Evolutionary conservation across 306 rosid species (phyloP).

Genomic region (Lagenaria siceraria): DNA sequence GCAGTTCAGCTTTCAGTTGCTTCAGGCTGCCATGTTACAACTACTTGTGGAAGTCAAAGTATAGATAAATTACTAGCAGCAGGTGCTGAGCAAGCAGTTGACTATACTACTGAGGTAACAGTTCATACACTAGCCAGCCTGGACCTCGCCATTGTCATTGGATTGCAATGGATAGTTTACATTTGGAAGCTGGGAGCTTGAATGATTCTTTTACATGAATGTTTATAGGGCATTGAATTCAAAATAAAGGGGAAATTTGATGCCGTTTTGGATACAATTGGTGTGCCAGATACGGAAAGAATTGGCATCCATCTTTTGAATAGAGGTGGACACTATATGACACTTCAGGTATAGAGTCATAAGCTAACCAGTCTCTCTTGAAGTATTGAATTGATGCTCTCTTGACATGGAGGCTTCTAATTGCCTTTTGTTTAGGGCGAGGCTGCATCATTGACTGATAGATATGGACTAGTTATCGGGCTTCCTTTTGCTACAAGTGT

Average conservation of each 20-base stretch:
- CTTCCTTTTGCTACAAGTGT: constrained; percentile 53
- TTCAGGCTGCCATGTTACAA: constrained; percentile 61
- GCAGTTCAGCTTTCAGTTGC: constrained; percentile 87
- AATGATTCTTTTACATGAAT: background rate
- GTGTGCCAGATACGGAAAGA: constrained; percentile 68
- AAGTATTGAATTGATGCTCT: background rate
- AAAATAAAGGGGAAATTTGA: constrained; percentile 76
- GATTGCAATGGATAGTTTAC: background rate
- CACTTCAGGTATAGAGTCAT: constrained; percentile 71
- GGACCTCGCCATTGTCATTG: background rate
- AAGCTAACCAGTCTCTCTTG: constrained; percentile 2
- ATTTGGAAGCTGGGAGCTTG: background rate
- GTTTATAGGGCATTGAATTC: constrained; percentile 47
- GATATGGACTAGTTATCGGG: constrained; percentile 56
- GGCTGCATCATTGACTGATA: constrained; percentile 76
- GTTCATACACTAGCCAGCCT: constrained; percentile 1
- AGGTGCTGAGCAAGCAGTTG: constrained; percentile 88
- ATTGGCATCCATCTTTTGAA: constrained; percentile 57
- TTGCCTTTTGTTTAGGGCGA: constrained; percentile 47
- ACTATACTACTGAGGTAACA: constrained; percentile 73
- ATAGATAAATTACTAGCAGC: constrained; percentile 51
- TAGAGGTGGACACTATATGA: constrained; percentile 95
- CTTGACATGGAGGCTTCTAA: background rate
- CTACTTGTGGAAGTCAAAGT: constrained; percentile 80
- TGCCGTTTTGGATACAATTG: constrained; percentile 95